phyloP scores from a whole-genome alignment of 2,329 filamentous ascomycete genomes.

The Clonostachys solani region DNA sequence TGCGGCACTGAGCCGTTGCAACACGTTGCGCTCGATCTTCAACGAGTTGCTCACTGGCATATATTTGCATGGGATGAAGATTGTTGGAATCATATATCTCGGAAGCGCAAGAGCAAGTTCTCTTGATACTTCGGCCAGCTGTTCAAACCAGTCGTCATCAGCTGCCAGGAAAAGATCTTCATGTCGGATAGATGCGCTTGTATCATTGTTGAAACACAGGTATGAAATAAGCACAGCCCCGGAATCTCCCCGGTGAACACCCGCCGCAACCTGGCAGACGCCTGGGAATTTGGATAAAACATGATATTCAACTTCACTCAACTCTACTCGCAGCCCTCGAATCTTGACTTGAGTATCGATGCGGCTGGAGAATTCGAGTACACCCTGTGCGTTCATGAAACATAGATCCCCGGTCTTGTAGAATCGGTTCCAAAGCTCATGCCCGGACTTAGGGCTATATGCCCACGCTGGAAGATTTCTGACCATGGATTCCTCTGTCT shows the following conservation, averaged over 20 bases:
- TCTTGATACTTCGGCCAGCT: slow-evolving; percentile 6
- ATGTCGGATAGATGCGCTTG: neutral
- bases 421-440: slow-evolving; percentile 1
- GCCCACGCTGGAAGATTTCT: neutral
- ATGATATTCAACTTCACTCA: slow-evolving; percentile 9
- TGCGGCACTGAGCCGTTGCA: neutral
- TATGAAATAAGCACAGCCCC: neutral
- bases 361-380: slow-evolving; percentile 10
- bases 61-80: slow-evolving; percentile 25
- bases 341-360: slow-evolving; percentile 14
- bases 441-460: neutral
- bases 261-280: neutral
- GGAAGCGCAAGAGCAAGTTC: slow-evolving; percentile 9
- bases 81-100: slow-evolving; percentile 34
- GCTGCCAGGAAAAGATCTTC: slow-evolving; percentile 5
- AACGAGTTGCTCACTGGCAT: slow-evolving; percentile 21
- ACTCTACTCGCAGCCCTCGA: slow-evolving; percentile 11
- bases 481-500: slow-evolving; percentile 3
- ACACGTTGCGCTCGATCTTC: slow-evolving; percentile 1
- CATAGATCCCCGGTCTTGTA: slow-evolving; percentile 12
- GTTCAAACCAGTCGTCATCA: slow-evolving; percentile 3
- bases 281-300: neutral
- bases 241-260: neutral
- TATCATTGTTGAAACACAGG: neutral
- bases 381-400: slow-evolving; percentile 7